phyloP scores from a whole-genome alignment of 176 grass and related monocot species.

The Microstegium vimineum region DNA sequence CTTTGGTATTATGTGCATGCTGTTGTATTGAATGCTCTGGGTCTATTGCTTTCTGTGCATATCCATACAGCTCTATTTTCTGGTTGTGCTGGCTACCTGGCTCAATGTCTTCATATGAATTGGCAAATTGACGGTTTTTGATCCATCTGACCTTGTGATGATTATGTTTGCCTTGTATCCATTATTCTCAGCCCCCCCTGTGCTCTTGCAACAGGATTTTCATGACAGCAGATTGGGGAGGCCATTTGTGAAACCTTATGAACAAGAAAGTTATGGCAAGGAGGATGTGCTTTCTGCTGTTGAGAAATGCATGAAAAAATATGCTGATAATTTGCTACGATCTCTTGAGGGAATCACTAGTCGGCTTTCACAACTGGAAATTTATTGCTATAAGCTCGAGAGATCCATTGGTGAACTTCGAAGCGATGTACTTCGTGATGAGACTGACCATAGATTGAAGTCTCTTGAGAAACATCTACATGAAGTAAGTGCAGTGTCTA shows the following conservation, averaged over 20 bases:
- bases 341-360: conserved; percentile 70
- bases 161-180: neutral
- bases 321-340: conserved; percentile 77
- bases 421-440: conserved; percentile 56
- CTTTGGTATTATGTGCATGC: conserved; percentile 26
- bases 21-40: conserved; percentile 21
- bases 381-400: conserved; percentile 70
- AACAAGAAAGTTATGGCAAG: conserved; percentile 67
- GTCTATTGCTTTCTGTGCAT: conserved; percentile 26
- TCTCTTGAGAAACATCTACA: conserved; percentile 76
- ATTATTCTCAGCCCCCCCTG: neutral
- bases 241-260: conserved; percentile 46
- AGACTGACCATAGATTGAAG: conserved; percentile 55
- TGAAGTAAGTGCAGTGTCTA: conserved; percentile 73
- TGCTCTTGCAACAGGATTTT: conserved; percentile 47
- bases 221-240: conserved; percentile 57
- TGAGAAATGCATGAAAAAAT: conserved; percentile 86
- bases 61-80: conserved; percentile 33
- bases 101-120: neutral
- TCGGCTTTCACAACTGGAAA: conserved; percentile 71
- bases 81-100: neutral
- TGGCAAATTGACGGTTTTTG: neutral
- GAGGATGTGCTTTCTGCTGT: conserved; percentile 71
- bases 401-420: conserved; percentile 61
- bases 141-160: neutral